A percentile compares a stretch with the other conserved stretches of the same genome.
Conservation (phyloP, 306 rosid species). For the Cicer pinnatifidum region DNA sequence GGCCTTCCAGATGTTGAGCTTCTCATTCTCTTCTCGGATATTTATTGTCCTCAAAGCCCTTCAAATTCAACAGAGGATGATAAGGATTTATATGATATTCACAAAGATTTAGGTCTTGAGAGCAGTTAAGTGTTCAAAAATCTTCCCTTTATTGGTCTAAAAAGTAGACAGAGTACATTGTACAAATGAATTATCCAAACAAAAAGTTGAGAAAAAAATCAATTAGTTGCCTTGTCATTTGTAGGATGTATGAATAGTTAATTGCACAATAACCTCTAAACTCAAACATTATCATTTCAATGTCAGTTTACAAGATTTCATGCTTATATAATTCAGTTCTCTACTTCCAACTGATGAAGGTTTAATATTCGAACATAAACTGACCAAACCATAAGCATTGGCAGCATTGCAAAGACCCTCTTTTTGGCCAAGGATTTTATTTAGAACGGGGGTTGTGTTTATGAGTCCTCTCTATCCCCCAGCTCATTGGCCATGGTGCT, state of each 20-base stretch:
- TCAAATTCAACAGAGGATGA: constrained; percentile 32
- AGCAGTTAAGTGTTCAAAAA: constrained; percentile 1
- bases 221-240: not conserved
- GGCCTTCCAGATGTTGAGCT: constrained; percentile 90
- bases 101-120: constrained; percentile 19
- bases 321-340: constrained; percentile 13
- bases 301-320: constrained; percentile 13
- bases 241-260: not conserved
- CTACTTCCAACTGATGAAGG: not conserved
- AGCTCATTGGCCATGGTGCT: not conserved
- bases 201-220: constrained; percentile 6
- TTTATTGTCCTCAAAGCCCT: constrained; percentile 92
- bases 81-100: constrained; percentile 18
- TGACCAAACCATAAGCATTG: not conserved
- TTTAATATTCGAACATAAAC: not conserved
- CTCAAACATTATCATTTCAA: not conserved
- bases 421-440: not conserved
- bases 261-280: constrained; percentile 1
- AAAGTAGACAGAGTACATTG: not conserved
- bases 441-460: not conserved
- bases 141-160: not conserved
- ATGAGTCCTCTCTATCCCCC: not conserved
- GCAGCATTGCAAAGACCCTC: not conserved
- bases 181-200: not conserved
- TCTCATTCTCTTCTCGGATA: constrained; percentile 87